Evolutionary conservation across 305 asterid genomes (phyloP), one percentile per base, ranked within the genome.

Genomic region (Nicotiana rustica): DNA sequence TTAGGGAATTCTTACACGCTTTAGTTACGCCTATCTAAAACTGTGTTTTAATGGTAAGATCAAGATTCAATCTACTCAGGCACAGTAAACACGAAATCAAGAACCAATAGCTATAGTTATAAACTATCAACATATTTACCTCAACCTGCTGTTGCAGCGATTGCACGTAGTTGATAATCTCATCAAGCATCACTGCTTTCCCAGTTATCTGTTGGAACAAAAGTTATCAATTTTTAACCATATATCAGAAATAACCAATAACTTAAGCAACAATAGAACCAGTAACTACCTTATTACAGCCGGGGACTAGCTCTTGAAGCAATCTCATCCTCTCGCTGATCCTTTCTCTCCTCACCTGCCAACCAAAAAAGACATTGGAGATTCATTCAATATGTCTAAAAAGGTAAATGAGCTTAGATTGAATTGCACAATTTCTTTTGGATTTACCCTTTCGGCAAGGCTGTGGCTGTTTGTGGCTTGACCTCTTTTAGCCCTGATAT

Each of bases 151-250:
- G 97, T 77, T 95, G 97, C 83, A 95, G 93, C 36, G 97, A 95
- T 86, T 93, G 97, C 71, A 95, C 99, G 76, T 95, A 95, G 89
- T 95, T 95, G 89, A 95, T 95, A 77, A 95, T 95, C 93, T 94
- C 99, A 87, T 95, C 99, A 47, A 94, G 97, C 98, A 95, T 95
- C 92, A 94, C 92, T 10, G 99, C 99, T 87, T 94, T 95, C 77
- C 98, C 99, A 77, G 95, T 93, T 78, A 94, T 94, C 98, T 93
- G 56, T 81, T 77, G 78, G 61, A 78, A 44, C 6, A 21, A 61
- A 82, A 88, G 64, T n/a, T 38, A 31, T 5, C 41, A 62, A 80
- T 49, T 19, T 41, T 33, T 81, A 67, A 83, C 44, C 21, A 38
- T 10, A 55, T 3, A 41, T 65, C 64, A 25, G 36, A 35, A 38